Percentiles rank a stretch among this genome's conserved stretches.
phyloP scores from a whole-genome alignment of 2,329 filamentous ascomycete species.

The Fusarium staphyleae region DNA sequence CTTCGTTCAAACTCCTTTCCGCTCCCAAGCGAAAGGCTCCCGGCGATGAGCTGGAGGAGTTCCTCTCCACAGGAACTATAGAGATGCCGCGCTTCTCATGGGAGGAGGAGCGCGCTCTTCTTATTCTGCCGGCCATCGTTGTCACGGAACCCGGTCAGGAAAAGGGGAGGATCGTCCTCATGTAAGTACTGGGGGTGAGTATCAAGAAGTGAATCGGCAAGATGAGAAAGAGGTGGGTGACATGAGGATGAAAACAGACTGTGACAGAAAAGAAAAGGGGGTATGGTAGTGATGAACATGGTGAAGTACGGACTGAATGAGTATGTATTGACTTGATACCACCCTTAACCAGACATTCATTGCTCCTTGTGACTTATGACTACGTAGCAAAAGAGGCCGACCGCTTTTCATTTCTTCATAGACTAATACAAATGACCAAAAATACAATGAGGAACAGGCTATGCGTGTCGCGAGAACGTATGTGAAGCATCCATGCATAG shows the following conservation, averaged over 20 bases:
- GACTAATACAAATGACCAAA: slow-evolving; percentile 3
- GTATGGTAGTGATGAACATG: too few relatives aligned
- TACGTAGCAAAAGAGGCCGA: not conserved
- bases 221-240: too few relatives aligned
- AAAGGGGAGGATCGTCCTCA: not conserved
- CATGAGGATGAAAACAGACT: too few relatives aligned
- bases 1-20: too few relatives aligned
- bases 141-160: not conserved
- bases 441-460: not conserved
- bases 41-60: too few relatives aligned
- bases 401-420: slow-evolving; percentile 33
- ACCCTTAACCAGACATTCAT: not conserved
- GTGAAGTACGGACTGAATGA: too few relatives aligned
- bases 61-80: too few relatives aligned
- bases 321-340: not conserved
- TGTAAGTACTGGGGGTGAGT: not conserved
- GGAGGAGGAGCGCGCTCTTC: not conserved
- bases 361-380: not conserved
- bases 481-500: slow-evolving; percentile 58
- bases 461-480: slow-evolving; percentile 43
- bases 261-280: too few relatives aligned
- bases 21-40: too few relatives aligned
- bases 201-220: too few relatives aligned
- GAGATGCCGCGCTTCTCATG: not conserved
- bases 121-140: not conserved